Percentiles rank a stretch among this genome's conserved stretches.
These are phyloP conservation scores for Pelargonium nanum DNA, from an alignment of 345 rosid species.

Conservation along the genomic window DNA sequence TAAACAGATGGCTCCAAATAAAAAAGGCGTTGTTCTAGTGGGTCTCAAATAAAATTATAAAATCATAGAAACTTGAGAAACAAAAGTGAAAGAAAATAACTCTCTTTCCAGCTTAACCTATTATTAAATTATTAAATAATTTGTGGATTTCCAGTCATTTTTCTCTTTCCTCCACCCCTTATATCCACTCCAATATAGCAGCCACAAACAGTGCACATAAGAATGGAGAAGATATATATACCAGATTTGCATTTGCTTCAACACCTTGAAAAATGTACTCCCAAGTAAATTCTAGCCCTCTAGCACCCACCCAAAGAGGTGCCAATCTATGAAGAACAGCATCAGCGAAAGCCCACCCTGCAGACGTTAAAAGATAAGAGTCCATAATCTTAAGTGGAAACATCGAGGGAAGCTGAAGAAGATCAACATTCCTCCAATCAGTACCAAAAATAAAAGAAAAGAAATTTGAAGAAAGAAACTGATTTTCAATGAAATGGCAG, in stretches of 20 bases:
- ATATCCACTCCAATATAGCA: neutral
- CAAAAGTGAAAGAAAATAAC: too few relatives aligned
- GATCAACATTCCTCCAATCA: neutral
- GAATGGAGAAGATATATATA: conserved; percentile 11
- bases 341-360: conserved; percentile 99
- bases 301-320: conserved; percentile 93
- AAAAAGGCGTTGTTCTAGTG: too few relatives aligned
- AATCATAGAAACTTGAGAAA: too few relatives aligned
- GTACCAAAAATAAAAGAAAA: too few relatives aligned
- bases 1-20: too few relatives aligned
- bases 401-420: neutral
- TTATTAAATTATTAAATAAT: too few relatives aligned
- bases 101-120: too few relatives aligned
- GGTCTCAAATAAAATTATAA: too few relatives aligned
- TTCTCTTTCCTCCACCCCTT: too few relatives aligned
- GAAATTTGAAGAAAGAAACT: neutral
- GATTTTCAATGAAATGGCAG: conserved; percentile 4
- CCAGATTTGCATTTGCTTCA: conserved; percentile 96
- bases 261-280: conserved; percentile 83
- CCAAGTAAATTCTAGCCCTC: conserved; percentile 95
- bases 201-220: neutral
- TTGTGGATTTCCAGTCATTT: too few relatives aligned
- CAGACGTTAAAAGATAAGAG: conserved; percentile 12
- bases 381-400: neutral
- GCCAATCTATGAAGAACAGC: conserved; percentile 87